phyloP scores from a whole-genome alignment of 352 stramenopile species.

The Peronosclerospora sorghi region DNA sequence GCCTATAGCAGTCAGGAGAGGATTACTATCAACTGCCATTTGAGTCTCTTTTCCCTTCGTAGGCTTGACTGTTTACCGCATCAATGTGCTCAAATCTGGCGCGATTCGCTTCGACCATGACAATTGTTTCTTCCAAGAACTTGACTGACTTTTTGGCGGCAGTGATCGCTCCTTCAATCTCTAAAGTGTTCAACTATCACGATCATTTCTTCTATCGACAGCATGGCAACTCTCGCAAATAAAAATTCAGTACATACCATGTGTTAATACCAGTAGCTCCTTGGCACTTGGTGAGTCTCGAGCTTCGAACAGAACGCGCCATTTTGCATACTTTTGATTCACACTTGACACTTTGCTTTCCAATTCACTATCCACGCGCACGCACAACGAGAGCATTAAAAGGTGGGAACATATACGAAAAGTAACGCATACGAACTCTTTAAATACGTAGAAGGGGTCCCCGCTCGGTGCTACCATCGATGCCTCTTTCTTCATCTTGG shows the following conservation, averaged over 20 bases:
- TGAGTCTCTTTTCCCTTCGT: not conserved
- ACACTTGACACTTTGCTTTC: constrained; percentile 67
- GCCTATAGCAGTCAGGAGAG: constrained; percentile 8
- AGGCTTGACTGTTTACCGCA: constrained; percentile 19
- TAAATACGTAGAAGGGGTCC: constrained; percentile 80
- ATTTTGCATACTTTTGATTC: constrained; percentile 56
- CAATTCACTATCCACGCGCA: constrained; percentile 33
- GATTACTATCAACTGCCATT: not conserved
- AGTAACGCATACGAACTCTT: constrained; percentile 36
- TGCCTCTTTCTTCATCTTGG: constrained; percentile 21
- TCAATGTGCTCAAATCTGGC: constrained; percentile 79
- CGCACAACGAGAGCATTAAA: constrained; percentile 1
- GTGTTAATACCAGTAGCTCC: constrained; percentile 44
- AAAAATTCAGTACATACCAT: constrained; percentile 21
- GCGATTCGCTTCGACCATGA: constrained; percentile 70
- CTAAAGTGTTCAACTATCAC: constrained; percentile 13
- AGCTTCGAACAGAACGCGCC: constrained; percentile 41
- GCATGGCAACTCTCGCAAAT: not conserved
- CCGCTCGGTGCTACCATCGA: constrained; percentile 33
- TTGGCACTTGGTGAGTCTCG: constrained; percentile 31
- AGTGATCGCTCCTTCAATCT: constrained; percentile 40
- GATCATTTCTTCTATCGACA: not conserved
- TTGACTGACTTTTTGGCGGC: constrained; percentile 65
- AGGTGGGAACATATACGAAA: not conserved
- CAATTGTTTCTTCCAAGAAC: constrained; percentile 77